phyloP scores from a whole-genome alignment of 148 eudicot species.

The Rhododendron ferrugineum region DNA sequence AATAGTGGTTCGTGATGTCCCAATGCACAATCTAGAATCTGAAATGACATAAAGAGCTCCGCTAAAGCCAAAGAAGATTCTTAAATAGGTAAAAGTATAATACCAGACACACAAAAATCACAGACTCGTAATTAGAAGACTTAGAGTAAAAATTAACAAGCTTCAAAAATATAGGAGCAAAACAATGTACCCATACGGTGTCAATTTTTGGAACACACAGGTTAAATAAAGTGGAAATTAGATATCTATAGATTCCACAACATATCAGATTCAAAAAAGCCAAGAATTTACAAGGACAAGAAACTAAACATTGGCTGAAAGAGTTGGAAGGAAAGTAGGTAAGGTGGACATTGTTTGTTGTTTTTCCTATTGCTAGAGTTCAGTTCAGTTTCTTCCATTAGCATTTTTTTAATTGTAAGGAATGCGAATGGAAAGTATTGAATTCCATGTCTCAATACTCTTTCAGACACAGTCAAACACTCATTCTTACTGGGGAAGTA shows the following conservation, averaged over 20 bases:
- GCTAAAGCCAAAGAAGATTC: not conserved
- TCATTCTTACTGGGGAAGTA: not conserved
- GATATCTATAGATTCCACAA: not conserved
- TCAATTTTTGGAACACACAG: not conserved
- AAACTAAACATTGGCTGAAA: not conserved
- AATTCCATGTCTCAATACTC: not conserved
- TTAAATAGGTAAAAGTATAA: not conserved
- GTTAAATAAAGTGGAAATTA: not conserved
- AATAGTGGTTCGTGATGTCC: constrained; percentile 85
- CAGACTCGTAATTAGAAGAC: not conserved
- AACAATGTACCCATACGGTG: not conserved
- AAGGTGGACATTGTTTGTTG: not conserved
- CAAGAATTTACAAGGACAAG: not conserved
- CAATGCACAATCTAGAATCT: constrained; percentile 73
- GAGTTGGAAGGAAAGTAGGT: not conserved
- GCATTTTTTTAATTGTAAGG: not conserved
- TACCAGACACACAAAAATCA: not conserved
- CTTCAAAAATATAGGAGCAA: not conserved
- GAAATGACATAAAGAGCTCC: constrained; percentile 20
- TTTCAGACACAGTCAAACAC: not conserved
- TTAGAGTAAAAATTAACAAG: not conserved
- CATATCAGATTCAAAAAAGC: not conserved
- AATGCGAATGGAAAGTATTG: not conserved
- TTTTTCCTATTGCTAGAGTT: not conserved
- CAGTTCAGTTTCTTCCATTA: not conserved